Evolutionary conservation across 176 grass and related monocot species (phyloP), one percentile per base, ranked within the genome.

Genomic region (Guadua angustifolia): DNA sequence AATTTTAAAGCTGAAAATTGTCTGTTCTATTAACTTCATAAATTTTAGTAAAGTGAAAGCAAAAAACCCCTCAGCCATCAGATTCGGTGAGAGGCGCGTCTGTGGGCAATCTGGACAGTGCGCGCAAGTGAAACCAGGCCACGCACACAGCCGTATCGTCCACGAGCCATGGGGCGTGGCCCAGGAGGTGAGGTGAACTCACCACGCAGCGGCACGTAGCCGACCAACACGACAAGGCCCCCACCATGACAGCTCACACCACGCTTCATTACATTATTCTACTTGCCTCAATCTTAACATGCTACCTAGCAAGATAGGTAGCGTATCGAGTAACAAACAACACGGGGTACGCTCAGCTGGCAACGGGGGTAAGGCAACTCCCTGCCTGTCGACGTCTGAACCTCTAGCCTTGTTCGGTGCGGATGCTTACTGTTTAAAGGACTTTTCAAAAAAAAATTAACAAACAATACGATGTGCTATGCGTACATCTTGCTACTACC

Each of bases 161-260:
- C 78, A 63, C 22, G 59, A 15, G 4, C 59, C 25, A 3, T 17
- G 21, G 29, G 29, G 29, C 29, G 1, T 29, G 29, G 22, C 26
- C 57, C 3, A 4, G 1, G 57, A 12, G n/a, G 9, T 5, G 36
- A 42, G 46, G 61, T 9, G 55, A 79, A 19, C 43, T 36, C 52
- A 5, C 39, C 19, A 77, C 21, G 53, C 22, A 38, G 10, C 36
- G 32, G 85, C 79, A 76, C 79, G 52, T 55, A 58, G 22, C 19
- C 18, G 49, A 50, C 17, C 74, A 52, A 39, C 56, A 53, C 60
- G 50, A 13, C 56, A 29, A 49, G 60, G 78, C 39, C 75, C 61
- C 68, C 62, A 84, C 70, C 71, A 52, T 66, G 78, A 82, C 78
- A 82, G 43, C 83, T 78, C 79, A 73, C 47, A 15, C 58, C 5